Evolutionary conservation across 768 basidiomycete genomes (phyloP), one percentile per base, ranked within the genome.

Genomic region (Suillus plorans): DNA sequence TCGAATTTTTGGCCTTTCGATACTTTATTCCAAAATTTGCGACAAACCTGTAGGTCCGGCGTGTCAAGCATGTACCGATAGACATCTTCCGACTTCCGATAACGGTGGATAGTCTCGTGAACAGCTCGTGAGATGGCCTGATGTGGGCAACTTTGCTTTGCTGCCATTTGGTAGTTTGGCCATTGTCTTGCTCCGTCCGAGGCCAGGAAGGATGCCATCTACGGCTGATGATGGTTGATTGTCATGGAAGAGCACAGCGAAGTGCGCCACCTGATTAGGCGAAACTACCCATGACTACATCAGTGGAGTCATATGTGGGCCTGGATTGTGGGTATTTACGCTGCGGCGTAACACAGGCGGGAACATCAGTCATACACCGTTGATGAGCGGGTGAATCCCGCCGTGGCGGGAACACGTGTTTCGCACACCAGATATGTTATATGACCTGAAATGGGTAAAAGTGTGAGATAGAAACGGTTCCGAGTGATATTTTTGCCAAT

Each of bases 321-420:
- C 36, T 10, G 36, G 25, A 58, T 4, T 39, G 57, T 58, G 57
- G n/a, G 41, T 28, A 42, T 42, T 12, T 3, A 18, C 39, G 34
- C 34, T 55, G 34, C 34, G 20, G 34, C 10, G 31, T 34, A 36
- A 64, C 67, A 69, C 41, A 57, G 49, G 13, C 31, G 53, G 63
- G 69, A 69, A 67, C 5, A 52, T 52, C 50, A 52, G 25, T 28
- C 16, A 53, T 31, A 31, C 31, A 31, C 31, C 9, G 5, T 31
- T 31, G 31, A 31, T 31, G 53, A 55, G 53, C 53, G 53, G 53
- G 53, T 55, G 53, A 55, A n/a, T 64, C 57, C 72, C 59, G 41
- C 63, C 63, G 28, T 25, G 22, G 28, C 42, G 55, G 61, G 60
- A 59, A 59, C 58, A 59, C 58, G 58, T 59, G 58, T 42, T 55